Evolutionary conservation across 1,139 yeast genomes (phyloP), one percentile per base, ranked within the genome.

Genomic region (Debaryomyces robertsiae): DNA sequence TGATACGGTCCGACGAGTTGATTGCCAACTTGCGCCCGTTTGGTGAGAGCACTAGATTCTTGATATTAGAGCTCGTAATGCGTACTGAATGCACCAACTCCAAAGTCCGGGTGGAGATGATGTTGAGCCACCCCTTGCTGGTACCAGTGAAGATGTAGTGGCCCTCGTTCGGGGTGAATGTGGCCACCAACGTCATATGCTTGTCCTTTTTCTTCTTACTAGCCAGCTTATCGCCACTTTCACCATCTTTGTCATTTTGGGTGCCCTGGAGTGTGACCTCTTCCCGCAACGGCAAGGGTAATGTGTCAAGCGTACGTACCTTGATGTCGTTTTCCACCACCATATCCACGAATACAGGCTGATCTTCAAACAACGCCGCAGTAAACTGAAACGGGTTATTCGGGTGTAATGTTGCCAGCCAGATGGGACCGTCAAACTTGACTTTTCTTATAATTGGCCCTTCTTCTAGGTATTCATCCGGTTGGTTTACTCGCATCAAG

Each of bases 1-100:
- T 84, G 11, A 88, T 78, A 42, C 96, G 67, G 63, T 91, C 98
- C 3, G 94, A 79, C 7, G 93, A 77, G 57, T 90, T 91, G 37
- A 88, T 71, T 1, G 89, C 94, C 42, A 91, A 53, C 52, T 81
- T 81, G 19, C 82, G 63, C 1, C 93, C 94, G 46, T 80, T 78
- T 6, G 79, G 70, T 3, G 93, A 81, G 13, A 89, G 64, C 4
- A 76, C 70, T 29, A 91, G 67, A 51, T 81, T 81, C 55, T 89
- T 89, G 46, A 91, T 83, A 54, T 84, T 86, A 22, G 93, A 74
- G 41, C 77, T 74, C 35, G 93, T 76, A 19, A 87, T 58, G 50
- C 81, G 81, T 31, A 74, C 64, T 6, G 80, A 70, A 46, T 72
- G 73, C 1, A 83, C 63, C 10, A 77, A 60, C 30, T 60, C 45